A percentile compares a stretch with the other conserved stretches of the same genome.
Conservation (phyloP, 768 basidiomycete genomes). For the Mycena crocata region DNA sequence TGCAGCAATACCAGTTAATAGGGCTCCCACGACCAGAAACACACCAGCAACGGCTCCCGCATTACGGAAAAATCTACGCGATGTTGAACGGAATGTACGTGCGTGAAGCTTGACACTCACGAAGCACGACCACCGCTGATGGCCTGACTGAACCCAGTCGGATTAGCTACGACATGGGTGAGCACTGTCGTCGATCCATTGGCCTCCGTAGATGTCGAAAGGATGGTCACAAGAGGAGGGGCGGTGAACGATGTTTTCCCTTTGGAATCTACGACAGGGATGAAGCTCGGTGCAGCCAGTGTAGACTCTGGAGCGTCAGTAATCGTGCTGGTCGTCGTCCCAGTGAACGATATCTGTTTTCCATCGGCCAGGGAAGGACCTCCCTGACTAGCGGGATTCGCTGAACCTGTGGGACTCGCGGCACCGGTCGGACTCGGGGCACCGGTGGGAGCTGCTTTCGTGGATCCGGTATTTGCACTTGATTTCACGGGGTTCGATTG, state of each 20-base stretch:
- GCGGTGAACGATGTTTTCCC: constrained; percentile 54
- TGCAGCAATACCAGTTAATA: constrained; percentile 50
- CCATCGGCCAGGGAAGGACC: background rate
- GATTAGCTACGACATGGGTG: constrained; percentile 68
- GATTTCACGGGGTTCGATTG: constrained; percentile 9
- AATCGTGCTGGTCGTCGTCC: constrained; percentile 53
- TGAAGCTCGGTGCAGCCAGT: constrained; percentile 54
- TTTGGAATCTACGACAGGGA: constrained; percentile 53
- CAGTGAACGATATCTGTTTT: constrained; percentile 16
- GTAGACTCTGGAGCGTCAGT: constrained; percentile 56
- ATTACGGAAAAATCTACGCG: constrained; percentile 71
- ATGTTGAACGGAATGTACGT: background rate
- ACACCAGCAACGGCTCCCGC: constrained; percentile 77
- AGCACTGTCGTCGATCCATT: constrained; percentile 59
- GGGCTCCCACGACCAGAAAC: constrained; percentile 65
- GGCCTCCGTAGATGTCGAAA: constrained; percentile 57
- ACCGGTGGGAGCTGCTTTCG: constrained; percentile 1
- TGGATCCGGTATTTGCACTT: background rate
- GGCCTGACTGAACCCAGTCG: constrained; percentile 45
- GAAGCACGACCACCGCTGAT: constrained; percentile 33
- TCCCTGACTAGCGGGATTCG: constrained; percentile 2
- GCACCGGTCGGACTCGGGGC: too few species aligned
- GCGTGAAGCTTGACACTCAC: constrained; percentile 42
- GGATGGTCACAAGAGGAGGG: constrained; percentile 59
- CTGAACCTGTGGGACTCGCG: too few species aligned